Percentiles rank a stretch among this genome's conserved stretches.
Conservation (phyloP, 108 stramenopile species). For the Cyclotella choctawhatcheeana region DNA sequence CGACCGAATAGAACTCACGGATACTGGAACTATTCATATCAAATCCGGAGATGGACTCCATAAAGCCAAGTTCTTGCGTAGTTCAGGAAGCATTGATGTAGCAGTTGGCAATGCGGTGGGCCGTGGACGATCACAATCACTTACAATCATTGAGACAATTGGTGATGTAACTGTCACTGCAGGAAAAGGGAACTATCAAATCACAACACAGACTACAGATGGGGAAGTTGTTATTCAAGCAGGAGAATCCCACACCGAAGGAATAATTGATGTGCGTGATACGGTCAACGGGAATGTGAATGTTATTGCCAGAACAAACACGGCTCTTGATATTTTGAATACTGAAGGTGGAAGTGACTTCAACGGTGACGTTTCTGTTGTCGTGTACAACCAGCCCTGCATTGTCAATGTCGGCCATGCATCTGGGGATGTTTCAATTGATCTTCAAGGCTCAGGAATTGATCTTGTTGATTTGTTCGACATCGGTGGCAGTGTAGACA, state of each 20-base stretch:
- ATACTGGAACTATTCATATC: background rate
- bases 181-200: background rate
- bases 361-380: too few relatives aligned
- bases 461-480: too few relatives aligned
- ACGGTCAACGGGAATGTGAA: background rate
- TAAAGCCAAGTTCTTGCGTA: background rate
- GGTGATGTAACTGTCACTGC: background rate
- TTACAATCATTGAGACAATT: background rate
- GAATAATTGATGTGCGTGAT: background rate
- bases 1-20: background rate
- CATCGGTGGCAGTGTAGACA: too few relatives aligned
- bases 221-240: background rate
- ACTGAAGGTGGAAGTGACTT: background rate
- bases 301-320: too few relatives aligned
- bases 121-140: background rate
- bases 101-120: too few relatives aligned
- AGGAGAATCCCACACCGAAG: background rate
- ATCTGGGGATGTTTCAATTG: too few relatives aligned
- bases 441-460: too few relatives aligned
- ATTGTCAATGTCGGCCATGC: too few relatives aligned
- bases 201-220: background rate
- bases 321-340: too few relatives aligned
- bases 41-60: background rate
- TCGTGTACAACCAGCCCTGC: too few relatives aligned
- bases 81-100: background rate